phyloP scores from a whole-genome alignment of 2,329 filamentous ascomycete species.

The Penicillium sp. region DNA sequence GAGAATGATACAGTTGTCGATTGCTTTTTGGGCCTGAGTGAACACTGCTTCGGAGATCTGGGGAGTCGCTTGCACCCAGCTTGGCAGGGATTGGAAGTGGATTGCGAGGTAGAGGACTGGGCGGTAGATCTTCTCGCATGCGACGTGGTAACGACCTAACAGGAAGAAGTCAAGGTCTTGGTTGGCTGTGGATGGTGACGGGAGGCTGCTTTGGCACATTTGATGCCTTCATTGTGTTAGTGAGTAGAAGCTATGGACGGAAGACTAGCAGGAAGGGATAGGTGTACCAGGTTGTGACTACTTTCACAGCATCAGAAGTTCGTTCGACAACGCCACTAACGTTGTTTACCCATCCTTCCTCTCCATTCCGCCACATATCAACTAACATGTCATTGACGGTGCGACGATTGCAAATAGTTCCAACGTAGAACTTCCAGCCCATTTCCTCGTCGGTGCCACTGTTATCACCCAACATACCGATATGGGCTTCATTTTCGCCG shows the following conservation, averaged over 20 bases:
- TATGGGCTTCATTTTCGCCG: constrained; percentile 4
- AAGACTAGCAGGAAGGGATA: not conserved
- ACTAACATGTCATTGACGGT: constrained; percentile 24
- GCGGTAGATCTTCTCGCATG: constrained; percentile 22
- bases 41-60: constrained; percentile 12
- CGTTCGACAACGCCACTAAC: constrained; percentile 13
- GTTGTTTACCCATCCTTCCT: constrained; percentile 20
- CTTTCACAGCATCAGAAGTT: constrained; percentile 15
- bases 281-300: constrained; percentile 21
- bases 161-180: constrained; percentile 20
- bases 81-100: constrained; percentile 21
- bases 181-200: constrained; percentile 2
- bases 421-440: constrained; percentile 26
- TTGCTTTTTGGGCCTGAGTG: constrained; percentile 16
- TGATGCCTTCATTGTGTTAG: constrained; percentile 15
- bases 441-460: constrained; percentile 20
- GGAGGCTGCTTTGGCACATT: constrained; percentile 10
- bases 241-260: not conserved
- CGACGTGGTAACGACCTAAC: constrained; percentile 13
- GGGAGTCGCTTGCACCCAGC: constrained; percentile 9
- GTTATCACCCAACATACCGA: not conserved
- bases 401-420: constrained; percentile 23
- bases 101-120: constrained; percentile 23
- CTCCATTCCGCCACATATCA: constrained; percentile 23
- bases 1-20: constrained; percentile 19